phyloP scores from a whole-genome alignment of 2,329 filamentous ascomycete genomes.

The Periconia sp. region DNA sequence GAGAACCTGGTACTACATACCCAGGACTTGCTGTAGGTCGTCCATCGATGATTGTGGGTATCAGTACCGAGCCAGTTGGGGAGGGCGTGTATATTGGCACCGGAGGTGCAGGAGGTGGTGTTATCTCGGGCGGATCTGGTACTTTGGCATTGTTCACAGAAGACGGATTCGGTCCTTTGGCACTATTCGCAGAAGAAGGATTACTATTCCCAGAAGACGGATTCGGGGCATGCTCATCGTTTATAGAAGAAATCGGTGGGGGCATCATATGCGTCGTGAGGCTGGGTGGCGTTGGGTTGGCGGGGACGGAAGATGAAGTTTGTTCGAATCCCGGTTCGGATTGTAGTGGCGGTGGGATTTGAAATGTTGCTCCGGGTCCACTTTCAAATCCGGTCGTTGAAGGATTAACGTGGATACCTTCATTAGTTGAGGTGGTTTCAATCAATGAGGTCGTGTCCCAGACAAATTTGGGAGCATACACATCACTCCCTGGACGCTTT shows the following conservation, averaged over 20 bases:
- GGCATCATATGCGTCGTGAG: no score
- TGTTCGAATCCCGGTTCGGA: not conserved
- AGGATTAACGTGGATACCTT: slow-evolving; percentile 3
- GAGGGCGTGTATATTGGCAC: slow-evolving; percentile 1
- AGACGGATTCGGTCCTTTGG: no score
- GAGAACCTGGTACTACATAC: slow-evolving; percentile 8
- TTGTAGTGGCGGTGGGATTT: not conserved
- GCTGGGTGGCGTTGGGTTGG: not conserved
- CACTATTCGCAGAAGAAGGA: no score
- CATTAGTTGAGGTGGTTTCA: not conserved
- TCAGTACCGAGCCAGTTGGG: slow-evolving; percentile 12
- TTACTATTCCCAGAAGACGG: no score
- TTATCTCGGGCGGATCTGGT: slow-evolving; percentile 1
- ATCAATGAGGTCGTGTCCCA: slow-evolving; percentile 10
- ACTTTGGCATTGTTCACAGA: not conserved
- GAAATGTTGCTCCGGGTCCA: no score
- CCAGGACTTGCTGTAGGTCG: slow-evolving; percentile 4
- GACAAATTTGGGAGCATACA: slow-evolving; percentile 14
- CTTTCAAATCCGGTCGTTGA: slow-evolving; percentile 10
- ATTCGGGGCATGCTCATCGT: no score
- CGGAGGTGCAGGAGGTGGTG: slow-evolving; percentile 1
- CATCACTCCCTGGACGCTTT: slow-evolving; percentile 6
- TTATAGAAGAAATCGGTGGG: no score
- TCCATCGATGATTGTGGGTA: slow-evolving; percentile 11
- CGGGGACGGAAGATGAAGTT: not conserved